These are phyloP conservation scores for Lachancea dasiensis DNA, from an alignment of 805 yeast genomes.

Conservation along the genomic window DNA sequence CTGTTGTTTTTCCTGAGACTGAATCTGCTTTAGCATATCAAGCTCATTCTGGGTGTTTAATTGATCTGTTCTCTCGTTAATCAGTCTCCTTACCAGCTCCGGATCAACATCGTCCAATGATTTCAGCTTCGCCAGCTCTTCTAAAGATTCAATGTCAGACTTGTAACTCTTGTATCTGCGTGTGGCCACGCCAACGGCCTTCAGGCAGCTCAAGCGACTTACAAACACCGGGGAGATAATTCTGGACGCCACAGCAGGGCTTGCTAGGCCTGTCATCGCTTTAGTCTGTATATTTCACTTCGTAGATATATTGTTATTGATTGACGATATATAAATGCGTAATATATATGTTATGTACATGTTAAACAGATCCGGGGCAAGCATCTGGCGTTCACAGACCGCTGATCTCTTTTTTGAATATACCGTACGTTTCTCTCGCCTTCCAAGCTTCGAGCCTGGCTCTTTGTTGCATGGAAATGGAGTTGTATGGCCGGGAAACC, in stretches of 20 bases:
- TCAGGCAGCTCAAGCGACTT: too few relatives aligned
- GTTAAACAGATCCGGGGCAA: too few relatives aligned
- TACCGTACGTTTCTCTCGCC: slow-evolving; percentile 15
- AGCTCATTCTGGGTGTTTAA: slow-evolving; percentile 27
- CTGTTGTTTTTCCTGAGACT: slow-evolving; percentile 16
- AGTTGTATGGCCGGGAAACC: neutral
- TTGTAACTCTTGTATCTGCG: slow-evolving; percentile 3
- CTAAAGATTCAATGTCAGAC: slow-evolving; percentile 21
- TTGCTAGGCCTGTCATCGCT: too few relatives aligned
- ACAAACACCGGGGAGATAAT: neutral
- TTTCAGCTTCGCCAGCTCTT: slow-evolving; percentile 29
- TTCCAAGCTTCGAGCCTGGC: slow-evolving; percentile 31
- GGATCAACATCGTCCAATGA: slow-evolving; percentile 31
- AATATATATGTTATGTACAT: slow-evolving; percentile 1
- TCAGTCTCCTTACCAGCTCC: slow-evolving; percentile 25
- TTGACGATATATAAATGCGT: too few relatives aligned
- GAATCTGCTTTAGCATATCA: slow-evolving; percentile 21
- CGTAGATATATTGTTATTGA: too few relatives aligned
- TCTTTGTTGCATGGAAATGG: slow-evolving; percentile 23
- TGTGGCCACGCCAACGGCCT: neutral
- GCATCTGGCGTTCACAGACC: neutral
- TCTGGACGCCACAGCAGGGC: too few relatives aligned
- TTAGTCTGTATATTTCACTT: too few relatives aligned
- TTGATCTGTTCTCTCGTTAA: slow-evolving; percentile 28
- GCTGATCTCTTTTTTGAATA: slow-evolving; percentile 8